These are phyloP conservation scores for Fusarium citri DNA, from an alignment of 2,329 filamentous ascomycete species.

Conservation along the genomic window DNA sequence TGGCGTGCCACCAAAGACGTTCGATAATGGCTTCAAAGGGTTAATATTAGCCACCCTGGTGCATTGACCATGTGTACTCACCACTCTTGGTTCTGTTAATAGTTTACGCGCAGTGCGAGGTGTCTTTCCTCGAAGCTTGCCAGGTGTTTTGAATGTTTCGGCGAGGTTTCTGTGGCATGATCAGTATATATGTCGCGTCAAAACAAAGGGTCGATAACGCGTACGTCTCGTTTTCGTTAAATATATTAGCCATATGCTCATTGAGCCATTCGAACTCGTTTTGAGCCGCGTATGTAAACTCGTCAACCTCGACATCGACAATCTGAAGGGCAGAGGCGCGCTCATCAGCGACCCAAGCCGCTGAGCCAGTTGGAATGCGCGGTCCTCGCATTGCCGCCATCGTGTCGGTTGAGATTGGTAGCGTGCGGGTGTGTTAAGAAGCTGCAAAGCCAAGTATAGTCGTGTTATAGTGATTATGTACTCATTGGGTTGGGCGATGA, in stretches of 20 bases:
- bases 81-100: slow-evolving; percentile 69
- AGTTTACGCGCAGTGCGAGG: slow-evolving; percentile 76
- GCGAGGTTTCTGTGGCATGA: slow-evolving; percentile 76
- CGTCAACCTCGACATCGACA: slow-evolving; percentile 84
- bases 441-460: slow-evolving; percentile 33
- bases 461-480: slow-evolving; percentile 36
- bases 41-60: slow-evolving; percentile 42
- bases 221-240: slow-evolving; percentile 87
- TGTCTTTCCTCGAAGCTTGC: slow-evolving; percentile 84
- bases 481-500: slow-evolving; percentile 35
- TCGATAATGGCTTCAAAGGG: slow-evolving; percentile 65
- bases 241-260: slow-evolving; percentile 97
- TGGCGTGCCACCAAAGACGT: slow-evolving; percentile 67
- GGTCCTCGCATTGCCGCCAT: slow-evolving; percentile 64
- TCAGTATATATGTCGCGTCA: slow-evolving; percentile 26
- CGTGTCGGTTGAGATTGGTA: slow-evolving; percentile 34
- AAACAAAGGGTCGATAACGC: slow-evolving; percentile 22
- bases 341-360: slow-evolving; percentile 88
- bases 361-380: slow-evolving; percentile 80
- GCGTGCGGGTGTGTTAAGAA: slow-evolving; percentile 8
- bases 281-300: slow-evolving; percentile 90
- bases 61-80: slow-evolving; percentile 56
- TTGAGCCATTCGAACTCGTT: slow-evolving; percentile 99
- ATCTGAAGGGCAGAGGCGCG: slow-evolving; percentile 81
- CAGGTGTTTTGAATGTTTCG: slow-evolving; percentile 95